A percentile compares a stretch with the other conserved stretches of the same genome.
phyloP scores from a whole-genome alignment of 768 basidiomycete species.

The Amanita jacksonii region DNA sequence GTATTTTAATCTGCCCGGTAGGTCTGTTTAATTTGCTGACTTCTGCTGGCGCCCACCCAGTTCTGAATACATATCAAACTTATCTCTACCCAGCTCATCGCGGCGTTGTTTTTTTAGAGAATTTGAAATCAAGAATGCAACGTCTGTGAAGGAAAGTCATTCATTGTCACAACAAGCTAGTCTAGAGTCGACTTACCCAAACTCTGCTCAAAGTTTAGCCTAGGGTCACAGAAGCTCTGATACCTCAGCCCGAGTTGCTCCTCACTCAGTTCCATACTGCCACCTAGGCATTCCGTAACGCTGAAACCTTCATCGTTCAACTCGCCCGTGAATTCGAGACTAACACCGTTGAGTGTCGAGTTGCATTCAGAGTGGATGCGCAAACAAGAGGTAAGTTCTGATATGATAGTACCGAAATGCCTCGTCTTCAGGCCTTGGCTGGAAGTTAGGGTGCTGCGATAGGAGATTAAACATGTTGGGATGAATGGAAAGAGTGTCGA shows the following conservation, averaged over 20 bases:
- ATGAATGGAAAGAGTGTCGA: no score
- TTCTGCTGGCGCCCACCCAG: constrained; percentile 16
- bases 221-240: constrained; percentile 91
- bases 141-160: constrained; percentile 33
- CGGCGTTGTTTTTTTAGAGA: constrained; percentile 62
- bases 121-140: constrained; percentile 81
- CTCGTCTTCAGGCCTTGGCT: constrained; percentile 80
- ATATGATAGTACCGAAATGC: constrained; percentile 81
- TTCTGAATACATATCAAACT: constrained; percentile 27
- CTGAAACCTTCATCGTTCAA: constrained; percentile 85
- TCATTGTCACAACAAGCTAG: background rate
- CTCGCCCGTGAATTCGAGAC: constrained; percentile 89
- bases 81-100: constrained; percentile 20
- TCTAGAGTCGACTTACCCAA: constrained; percentile 47
- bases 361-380: constrained; percentile 64
- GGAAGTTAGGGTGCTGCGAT: constrained; percentile 70
- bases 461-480: constrained; percentile 3
- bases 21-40: background rate
- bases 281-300: constrained; percentile 95
- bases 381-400: constrained; percentile 76
- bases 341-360: constrained; percentile 78
- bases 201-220: constrained; percentile 90
- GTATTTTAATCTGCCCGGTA: background rate
- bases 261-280: constrained; percentile 90
- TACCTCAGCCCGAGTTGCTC: constrained; percentile 87